These are phyloP conservation scores for Hypoxylon sp. DNA, from an alignment of 2,329 filamentous ascomycete genomes.

Conservation along the genomic window DNA sequence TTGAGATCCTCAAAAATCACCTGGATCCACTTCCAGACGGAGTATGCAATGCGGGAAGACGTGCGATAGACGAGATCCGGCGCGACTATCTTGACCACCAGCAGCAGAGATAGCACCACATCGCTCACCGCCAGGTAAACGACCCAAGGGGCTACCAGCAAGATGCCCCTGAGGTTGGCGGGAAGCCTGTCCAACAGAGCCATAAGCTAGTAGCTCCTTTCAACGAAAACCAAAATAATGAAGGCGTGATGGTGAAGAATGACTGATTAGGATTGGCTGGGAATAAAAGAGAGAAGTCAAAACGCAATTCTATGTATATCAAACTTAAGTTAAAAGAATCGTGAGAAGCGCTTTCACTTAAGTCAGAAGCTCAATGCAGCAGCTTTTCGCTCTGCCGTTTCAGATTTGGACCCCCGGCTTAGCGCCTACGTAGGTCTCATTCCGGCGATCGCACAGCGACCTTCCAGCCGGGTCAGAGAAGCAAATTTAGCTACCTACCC, in stretches of 20 bases:
- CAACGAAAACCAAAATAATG: too few relatives aligned
- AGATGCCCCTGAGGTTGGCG: slow-evolving; percentile 53
- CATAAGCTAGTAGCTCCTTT: too few relatives aligned
- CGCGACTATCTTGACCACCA: slow-evolving; percentile 56
- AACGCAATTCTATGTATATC: too few relatives aligned
- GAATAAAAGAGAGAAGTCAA: too few relatives aligned
- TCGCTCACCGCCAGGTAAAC: slow-evolving; percentile 61
- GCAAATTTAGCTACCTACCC: slow-evolving; percentile 1
- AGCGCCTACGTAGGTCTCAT: slow-evolving; percentile 1
- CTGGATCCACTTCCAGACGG: slow-evolving; percentile 67
- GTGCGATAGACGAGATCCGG: slow-evolving; percentile 61
- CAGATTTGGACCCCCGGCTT: slow-evolving; percentile 13
- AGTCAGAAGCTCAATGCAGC: slow-evolving; percentile 4
- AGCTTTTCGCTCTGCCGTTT: slow-evolving; percentile 18
- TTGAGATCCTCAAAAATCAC: slow-evolving; percentile 63
- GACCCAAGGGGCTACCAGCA: slow-evolving; percentile 61
- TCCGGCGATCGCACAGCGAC: slow-evolving; percentile 10
- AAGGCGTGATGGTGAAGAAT: slow-evolving; percentile 2
- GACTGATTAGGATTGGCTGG: too few relatives aligned
- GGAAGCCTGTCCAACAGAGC: slow-evolving; percentile 38
- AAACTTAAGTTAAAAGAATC: slow-evolving; percentile 1
- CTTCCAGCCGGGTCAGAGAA: slow-evolving; percentile 2
- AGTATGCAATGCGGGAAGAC: slow-evolving; percentile 63
- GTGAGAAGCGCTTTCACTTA: slow-evolving; percentile 1
- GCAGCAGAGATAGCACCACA: slow-evolving; percentile 57